Percentiles rank a stretch among this genome's conserved stretches.
These are phyloP conservation scores for Aspergillus fumigatus DNA, from an alignment of 2,329 filamentous ascomycete species.

Conservation along the genomic window DNA sequence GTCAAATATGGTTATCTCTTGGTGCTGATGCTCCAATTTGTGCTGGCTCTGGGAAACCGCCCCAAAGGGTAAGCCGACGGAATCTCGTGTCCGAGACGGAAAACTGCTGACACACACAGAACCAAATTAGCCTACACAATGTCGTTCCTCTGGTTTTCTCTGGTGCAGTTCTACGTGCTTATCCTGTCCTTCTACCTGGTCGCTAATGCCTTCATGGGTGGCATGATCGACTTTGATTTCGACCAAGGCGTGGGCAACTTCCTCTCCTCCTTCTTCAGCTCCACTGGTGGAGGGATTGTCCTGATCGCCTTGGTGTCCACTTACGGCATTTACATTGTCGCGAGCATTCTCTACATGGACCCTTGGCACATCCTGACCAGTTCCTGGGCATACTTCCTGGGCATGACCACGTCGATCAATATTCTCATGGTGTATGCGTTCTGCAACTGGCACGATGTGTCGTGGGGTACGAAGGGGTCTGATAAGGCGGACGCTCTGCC, in stretches of 20 bases:
- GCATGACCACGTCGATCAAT: slow-evolving; percentile 98
- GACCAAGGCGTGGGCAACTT: slow-evolving; percentile 62
- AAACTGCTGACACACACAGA: not conserved
- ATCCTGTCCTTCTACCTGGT: slow-evolving; percentile 86
- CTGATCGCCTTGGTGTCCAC: slow-evolving; percentile 89
- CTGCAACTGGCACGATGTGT: slow-evolving; percentile 99
- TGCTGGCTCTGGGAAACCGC: slow-evolving; percentile 90
- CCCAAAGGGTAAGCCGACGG: slow-evolving; percentile 67
- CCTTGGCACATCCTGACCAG: slow-evolving; percentile 99
- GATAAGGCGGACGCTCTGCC: slow-evolving; percentile 93
- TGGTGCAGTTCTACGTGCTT: slow-evolving; percentile 88
- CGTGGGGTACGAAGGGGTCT: slow-evolving; percentile 98
- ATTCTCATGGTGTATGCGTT: slow-evolving; percentile 99
- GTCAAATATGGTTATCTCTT: slow-evolving; percentile 89
- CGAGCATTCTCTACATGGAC: slow-evolving; percentile 95
- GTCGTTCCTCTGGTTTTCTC: slow-evolving; percentile 79
- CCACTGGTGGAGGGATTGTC: slow-evolving; percentile 79
- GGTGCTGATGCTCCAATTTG: slow-evolving; percentile 91
- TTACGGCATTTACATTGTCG: slow-evolving; percentile 94
- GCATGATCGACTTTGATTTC: slow-evolving; percentile 59
- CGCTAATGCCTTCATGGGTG: slow-evolving; percentile 67
- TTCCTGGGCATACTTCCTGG: slow-evolving; percentile 84
- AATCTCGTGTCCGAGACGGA: not conserved
- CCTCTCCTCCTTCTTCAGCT: slow-evolving; percentile 75
- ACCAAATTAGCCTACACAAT: slow-evolving; percentile 83